phyloP scores from a whole-genome alignment of 352 stramenopile genomes.

The Globisporangium solare region DNA sequence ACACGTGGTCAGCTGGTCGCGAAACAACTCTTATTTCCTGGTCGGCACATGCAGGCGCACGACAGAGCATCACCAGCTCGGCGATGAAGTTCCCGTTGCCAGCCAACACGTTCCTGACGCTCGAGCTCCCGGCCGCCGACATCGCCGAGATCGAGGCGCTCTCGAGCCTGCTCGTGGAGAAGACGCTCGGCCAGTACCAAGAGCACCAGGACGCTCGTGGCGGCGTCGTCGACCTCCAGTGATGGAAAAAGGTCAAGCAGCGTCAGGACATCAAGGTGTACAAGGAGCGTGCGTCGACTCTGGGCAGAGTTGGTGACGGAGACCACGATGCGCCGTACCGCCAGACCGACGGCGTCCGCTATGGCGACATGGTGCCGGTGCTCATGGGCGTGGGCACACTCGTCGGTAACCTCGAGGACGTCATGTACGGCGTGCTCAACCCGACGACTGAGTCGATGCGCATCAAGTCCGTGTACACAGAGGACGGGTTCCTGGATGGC shows the following conservation, averaged over 20 bases:
- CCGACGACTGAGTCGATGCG: conserved; percentile 8
- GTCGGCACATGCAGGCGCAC: too few species aligned
- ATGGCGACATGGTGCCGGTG: not conserved
- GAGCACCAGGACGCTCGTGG: conserved; percentile 1
- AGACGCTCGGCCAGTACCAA: conserved; percentile 2
- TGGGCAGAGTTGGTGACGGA: not conserved
- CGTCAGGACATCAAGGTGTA: not conserved
- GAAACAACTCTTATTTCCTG: too few species aligned
- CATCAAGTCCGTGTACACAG: not conserved
- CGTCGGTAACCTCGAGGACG: conserved; percentile 4
- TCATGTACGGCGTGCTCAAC: conserved; percentile 8
- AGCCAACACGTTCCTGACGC: too few species aligned
- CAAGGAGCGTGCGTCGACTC: not conserved
- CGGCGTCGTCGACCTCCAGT: not conserved
- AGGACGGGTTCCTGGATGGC: conserved; percentile 1
- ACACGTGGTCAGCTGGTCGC: too few species aligned
- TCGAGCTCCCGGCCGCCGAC: too few species aligned
- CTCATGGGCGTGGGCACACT: conserved; percentile 1
- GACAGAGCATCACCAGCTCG: too few species aligned
- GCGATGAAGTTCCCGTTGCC: too few species aligned
- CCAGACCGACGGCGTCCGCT: not conserved
- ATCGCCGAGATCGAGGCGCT: too few species aligned
- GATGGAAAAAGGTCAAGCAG: conserved; percentile 2
- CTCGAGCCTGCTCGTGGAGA: not conserved
- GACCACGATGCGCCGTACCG: not conserved